A percentile compares a stretch with the other conserved stretches of the same genome.
Conservation (phyloP, 2,329 filamentous ascomycete species). For the Nemania sp. region DNA sequence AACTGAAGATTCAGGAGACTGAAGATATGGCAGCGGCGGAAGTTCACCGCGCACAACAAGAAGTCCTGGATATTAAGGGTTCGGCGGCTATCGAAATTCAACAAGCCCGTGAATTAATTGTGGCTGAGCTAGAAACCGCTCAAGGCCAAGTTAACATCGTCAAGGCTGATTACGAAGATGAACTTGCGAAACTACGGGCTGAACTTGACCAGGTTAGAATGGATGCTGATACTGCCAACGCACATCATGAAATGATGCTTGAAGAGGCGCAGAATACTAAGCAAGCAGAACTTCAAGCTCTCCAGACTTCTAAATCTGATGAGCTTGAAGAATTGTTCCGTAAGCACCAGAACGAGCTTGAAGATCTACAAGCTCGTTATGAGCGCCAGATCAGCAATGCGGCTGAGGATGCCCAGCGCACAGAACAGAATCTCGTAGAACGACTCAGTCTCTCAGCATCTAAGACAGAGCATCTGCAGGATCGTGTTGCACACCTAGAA, state of each 20-base stretch:
- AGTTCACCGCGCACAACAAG: conserved; percentile 74
- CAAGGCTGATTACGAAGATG: conserved; percentile 83
- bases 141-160: conserved; percentile 88
- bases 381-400: conserved; percentile 78
- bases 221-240: conserved; percentile 84
- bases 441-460: conserved; percentile 84
- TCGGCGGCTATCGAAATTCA: conserved; percentile 83
- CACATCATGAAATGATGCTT: conserved; percentile 83
- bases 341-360: conserved; percentile 76
- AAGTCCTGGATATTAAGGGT: conserved; percentile 86
- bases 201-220: conserved; percentile 83
- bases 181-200: conserved; percentile 76
- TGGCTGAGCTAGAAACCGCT: conserved; percentile 83
- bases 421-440: conserved; percentile 83
- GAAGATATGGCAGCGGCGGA: conserved; percentile 33
- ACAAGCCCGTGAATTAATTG: conserved; percentile 80
- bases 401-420: conserved; percentile 83
- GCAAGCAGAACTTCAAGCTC: conserved; percentile 60
- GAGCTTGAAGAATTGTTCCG: conserved; percentile 52
- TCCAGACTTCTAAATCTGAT: conserved; percentile 58
- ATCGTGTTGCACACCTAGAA: conserved; percentile 85
- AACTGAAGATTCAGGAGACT: conserved; percentile 33
- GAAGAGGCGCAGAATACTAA: conserved; percentile 82
- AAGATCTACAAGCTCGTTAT: conserved; percentile 81
- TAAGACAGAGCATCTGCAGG: conserved; percentile 86